Percentiles rank a stretch among this genome's conserved stretches.
phyloP scores from a whole-genome alignment of 352 stramenopile species.

The Globisporangium viniferum region DNA sequence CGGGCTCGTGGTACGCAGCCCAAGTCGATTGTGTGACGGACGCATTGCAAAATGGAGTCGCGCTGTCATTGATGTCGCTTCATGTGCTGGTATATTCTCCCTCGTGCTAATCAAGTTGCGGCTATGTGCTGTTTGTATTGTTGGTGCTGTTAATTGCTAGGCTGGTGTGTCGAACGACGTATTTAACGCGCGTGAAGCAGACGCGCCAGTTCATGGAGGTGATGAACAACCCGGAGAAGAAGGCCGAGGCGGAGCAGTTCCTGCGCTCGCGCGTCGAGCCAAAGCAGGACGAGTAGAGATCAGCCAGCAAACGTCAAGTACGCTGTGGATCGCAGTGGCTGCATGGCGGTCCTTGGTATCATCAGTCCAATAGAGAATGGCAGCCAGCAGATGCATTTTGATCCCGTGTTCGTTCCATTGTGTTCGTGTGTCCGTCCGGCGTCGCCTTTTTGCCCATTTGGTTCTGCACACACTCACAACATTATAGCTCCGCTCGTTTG shows the following conservation, averaged over 20 bases:
- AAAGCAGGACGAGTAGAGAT: constrained; percentile 15
- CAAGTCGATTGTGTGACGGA: background rate
- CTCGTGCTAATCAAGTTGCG: background rate
- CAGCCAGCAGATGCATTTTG: background rate
- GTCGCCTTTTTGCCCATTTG: no score
- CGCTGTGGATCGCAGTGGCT: background rate
- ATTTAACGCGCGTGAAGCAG: constrained; percentile 47
- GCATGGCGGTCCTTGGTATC: background rate
- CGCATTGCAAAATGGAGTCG: background rate
- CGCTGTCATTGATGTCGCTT: background rate
- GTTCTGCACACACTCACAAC: no score
- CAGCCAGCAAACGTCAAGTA: background rate
- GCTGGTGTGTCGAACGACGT: constrained; percentile 57
- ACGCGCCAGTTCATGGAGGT: constrained; percentile 81
- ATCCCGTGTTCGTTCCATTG: background rate
- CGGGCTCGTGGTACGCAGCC: constrained; percentile 43
- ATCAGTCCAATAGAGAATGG: background rate
- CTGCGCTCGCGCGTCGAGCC: constrained; percentile 58
- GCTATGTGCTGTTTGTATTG: background rate
- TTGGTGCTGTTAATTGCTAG: constrained; percentile 19
- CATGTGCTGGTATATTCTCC: background rate
- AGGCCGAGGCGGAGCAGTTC: constrained; percentile 74
- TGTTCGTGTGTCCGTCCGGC: background rate
- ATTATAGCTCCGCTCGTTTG: background rate
- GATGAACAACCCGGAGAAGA: constrained; percentile 78